These are phyloP conservation scores for Rhizopus stolonifer DNA, from an alignment of 371 early-diverging fungal species.

Conservation along the genomic window DNA sequence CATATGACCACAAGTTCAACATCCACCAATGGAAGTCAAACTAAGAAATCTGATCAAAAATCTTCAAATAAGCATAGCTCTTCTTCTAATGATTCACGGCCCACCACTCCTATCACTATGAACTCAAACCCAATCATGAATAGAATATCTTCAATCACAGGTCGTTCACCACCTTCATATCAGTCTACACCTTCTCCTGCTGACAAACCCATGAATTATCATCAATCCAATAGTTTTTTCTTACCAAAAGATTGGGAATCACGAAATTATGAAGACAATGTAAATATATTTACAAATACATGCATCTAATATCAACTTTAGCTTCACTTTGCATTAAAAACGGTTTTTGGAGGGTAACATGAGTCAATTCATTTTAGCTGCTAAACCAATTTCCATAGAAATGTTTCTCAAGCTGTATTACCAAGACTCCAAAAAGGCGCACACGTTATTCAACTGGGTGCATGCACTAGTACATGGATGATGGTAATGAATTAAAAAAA, in stretches of 20 bases:
- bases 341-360: constrained; percentile 16
- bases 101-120: not conserved
- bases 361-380: not conserved
- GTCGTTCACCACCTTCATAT: not conserved
- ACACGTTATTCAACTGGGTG: constrained; percentile 22
- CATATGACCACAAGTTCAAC: not conserved
- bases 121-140: not conserved
- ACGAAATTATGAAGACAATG: constrained; percentile 17
- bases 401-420: constrained; percentile 18
- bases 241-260: constrained; percentile 27
- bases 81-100: not conserved
- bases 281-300: constrained; percentile 1
- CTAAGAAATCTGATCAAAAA: not conserved
- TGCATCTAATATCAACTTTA: not conserved
- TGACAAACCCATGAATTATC: not conserved
- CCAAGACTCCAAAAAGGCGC: constrained; percentile 22
- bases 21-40: not conserved
- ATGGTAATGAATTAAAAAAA: constrained; percentile 13
- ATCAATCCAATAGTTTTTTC: constrained; percentile 21
- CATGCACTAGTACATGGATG: constrained; percentile 22
- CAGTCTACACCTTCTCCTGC: not conserved
- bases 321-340: constrained; percentile 25
- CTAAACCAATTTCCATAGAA: too few species aligned
- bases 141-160: not conserved
- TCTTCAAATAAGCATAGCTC: not conserved